Evolutionary conservation across 805 yeast species (phyloP).

Genomic region (Diddensiella transvaalensis): DNA sequence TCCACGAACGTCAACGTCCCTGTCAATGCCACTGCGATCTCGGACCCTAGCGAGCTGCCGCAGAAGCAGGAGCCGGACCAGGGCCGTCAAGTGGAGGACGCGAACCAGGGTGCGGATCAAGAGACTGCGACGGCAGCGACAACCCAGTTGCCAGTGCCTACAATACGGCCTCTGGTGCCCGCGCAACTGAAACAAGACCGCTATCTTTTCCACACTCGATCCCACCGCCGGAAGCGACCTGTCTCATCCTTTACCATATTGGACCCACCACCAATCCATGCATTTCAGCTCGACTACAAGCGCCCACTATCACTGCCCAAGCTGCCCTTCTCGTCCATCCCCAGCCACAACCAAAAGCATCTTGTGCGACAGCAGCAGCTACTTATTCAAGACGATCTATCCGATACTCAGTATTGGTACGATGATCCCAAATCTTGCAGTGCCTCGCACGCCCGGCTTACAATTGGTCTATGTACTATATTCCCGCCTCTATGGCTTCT

Average conservation of each 20-base stretch:
- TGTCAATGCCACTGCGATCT: not conserved
- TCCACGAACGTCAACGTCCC: not conserved
- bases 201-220: not conserved
- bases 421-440: conserved; percentile 3
- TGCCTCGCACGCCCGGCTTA: not conserved
- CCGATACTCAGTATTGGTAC: not conserved
- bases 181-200: not conserved
- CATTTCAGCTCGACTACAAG: not conserved
- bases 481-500: conserved; percentile 41
- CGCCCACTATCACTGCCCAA: not conserved
- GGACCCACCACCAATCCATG: not conserved
- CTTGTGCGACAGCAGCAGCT: not conserved
- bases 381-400: not conserved
- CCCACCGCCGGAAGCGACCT: not conserved
- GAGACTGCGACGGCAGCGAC: not conserved
- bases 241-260: not conserved
- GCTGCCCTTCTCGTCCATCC: not conserved
- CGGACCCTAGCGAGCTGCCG: not conserved
- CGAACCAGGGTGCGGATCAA: not conserved
- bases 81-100: not conserved
- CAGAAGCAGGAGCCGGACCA: too few species aligned
- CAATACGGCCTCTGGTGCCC: not conserved
- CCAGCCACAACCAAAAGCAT: not conserved
- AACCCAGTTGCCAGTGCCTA: not conserved
- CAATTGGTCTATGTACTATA: conserved; percentile 16